A percentile compares a stretch with the other conserved stretches of the same genome.
These are phyloP conservation scores for Arxiozyma telluris DNA, from an alignment of 1,139 yeast genomes.

Conservation along the genomic window DNA sequence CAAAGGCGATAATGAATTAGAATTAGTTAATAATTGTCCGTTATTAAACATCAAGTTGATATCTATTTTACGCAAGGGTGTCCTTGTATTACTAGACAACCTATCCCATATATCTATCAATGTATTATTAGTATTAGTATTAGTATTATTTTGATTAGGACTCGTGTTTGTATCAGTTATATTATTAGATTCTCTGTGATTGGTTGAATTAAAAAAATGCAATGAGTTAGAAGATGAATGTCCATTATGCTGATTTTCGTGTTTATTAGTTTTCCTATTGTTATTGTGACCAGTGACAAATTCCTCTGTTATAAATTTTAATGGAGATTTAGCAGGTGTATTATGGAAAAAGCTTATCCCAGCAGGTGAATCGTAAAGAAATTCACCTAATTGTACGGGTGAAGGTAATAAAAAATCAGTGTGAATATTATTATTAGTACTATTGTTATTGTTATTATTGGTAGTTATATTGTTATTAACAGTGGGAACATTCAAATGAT, in stretches of 20 bases:
- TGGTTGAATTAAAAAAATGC: conserved; percentile 9
- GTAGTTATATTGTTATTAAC: neutral
- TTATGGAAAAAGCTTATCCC: conserved; percentile 26
- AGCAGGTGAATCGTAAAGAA: conserved; percentile 30
- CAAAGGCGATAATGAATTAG: conserved; percentile 24
- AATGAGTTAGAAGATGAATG: conserved; percentile 8
- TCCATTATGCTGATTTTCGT: neutral
- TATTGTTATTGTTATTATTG: conserved; percentile 4
- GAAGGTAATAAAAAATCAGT: conserved; percentile 27
- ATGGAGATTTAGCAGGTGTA: conserved; percentile 30
- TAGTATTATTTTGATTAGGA: conserved; percentile 5
- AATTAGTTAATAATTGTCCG: conserved; percentile 9
- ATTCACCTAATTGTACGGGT: conserved; percentile 30
- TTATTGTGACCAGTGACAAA: conserved; percentile 1
- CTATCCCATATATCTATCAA: conserved; percentile 3
- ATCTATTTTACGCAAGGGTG: conserved; percentile 28
- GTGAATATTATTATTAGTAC: conserved; percentile 16
- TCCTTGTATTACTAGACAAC: conserved; percentile 9
- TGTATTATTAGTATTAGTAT: conserved; percentile 6
- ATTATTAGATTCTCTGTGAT: conserved; percentile 3
- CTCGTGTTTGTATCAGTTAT: conserved; percentile 1
- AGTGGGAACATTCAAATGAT: neutral
- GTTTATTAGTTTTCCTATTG: neutral
- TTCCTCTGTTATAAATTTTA: conserved; percentile 21
- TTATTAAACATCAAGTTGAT: conserved; percentile 27